phyloP scores from a whole-genome alignment of 2,329 filamentous ascomycete species.

The Pyrenophora teres region DNA sequence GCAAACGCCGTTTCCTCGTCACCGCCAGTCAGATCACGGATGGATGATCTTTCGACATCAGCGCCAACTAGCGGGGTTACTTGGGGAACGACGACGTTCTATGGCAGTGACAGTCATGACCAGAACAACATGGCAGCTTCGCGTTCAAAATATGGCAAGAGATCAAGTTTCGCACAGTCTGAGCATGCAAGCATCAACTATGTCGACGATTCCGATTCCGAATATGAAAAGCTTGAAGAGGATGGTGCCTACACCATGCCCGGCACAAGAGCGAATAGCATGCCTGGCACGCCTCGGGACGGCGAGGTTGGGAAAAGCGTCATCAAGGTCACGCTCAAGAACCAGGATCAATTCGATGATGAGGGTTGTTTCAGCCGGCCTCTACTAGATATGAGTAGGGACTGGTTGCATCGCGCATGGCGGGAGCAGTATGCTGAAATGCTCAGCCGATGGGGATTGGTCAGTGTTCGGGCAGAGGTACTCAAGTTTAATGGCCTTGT shows the following conservation, averaged over 20 bases:
- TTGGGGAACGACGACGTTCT: conserved; percentile 53
- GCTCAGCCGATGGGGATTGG: conserved; percentile 63
- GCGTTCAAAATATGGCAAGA: conserved; percentile 47
- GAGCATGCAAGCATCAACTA: conserved; percentile 38
- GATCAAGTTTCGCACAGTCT: conserved; percentile 43
- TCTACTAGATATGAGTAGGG: conserved; percentile 56
- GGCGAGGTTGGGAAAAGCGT: conserved; percentile 16
- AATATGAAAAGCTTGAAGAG: conserved; percentile 32
- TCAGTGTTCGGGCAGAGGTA: conserved; percentile 61
- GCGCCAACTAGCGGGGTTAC: conserved; percentile 51
- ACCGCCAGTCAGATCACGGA: conserved; percentile 41
- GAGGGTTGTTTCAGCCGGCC: conserved; percentile 54
- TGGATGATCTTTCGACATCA: conserved; percentile 50
- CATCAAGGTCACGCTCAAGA: conserved; percentile 60
- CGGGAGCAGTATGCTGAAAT: conserved; percentile 62
- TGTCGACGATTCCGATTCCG: conserved; percentile 41
- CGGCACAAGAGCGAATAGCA: conserved; percentile 30
- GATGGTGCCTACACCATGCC: conserved; percentile 17
- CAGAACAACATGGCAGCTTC: conserved; percentile 27
- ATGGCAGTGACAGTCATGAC: conserved; percentile 42
- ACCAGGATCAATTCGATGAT: conserved; percentile 61
- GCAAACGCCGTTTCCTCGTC: conserved; percentile 46
- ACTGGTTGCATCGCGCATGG: conserved; percentile 58
- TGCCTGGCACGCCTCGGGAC: conserved; percentile 20
- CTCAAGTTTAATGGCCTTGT: conserved; percentile 59